Evolutionary conservation across 2,329 filamentous ascomycete species (phyloP), one percentile per base, ranked within the genome.

Genomic region (Blastomyces silverae): DNA sequence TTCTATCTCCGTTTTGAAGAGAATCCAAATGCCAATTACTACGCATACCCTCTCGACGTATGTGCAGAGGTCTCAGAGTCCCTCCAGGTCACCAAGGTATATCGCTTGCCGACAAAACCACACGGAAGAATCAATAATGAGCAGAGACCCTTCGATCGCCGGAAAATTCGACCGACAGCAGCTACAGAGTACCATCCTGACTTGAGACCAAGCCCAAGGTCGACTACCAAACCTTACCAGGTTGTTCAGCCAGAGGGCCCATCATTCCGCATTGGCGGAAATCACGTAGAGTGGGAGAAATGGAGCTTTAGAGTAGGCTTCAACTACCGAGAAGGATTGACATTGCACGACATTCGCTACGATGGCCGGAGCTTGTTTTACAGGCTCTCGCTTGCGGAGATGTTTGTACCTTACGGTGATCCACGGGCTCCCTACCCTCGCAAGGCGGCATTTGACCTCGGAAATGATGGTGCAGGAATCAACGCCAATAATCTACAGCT

Each of bases 361-460:
- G 85, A 88, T 68, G 82, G 82, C 46, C 81, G 87, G 22, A 85
- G 83, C 53, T 78, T 91, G 37, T 81, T 90, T 71, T 87, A 89
- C 75, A 82, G 88, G 0, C 74, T 91, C 39, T 85, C 84, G 67
- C 81, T 89, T 65, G 85, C 84, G 67, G 89, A 91, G 73, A 88
- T 91, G 84, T 84, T 84, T 1, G 86, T 89, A 0, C 86, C 86
- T 0, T 90, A 90, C 68, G 86, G 80, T 2, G 87, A 90, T 69
- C 85, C 85, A 0, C 82, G 88, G 1, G 77, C 81, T 0, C 87
- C 87, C 0, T 89, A 84, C 72, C 85, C 87, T 62, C 82, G 87
- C 53, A 90, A 91, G 73, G 85, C 87, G 63, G 88, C 87, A 0
- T 90, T 91, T 69, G 88, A 90, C 69, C 84, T 90, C 66, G 88